A percentile compares a stretch with the other conserved stretches of the same genome.
Conservation (phyloP, 768 basidiomycete genomes). For the Hemileccinum impolitum region DNA sequence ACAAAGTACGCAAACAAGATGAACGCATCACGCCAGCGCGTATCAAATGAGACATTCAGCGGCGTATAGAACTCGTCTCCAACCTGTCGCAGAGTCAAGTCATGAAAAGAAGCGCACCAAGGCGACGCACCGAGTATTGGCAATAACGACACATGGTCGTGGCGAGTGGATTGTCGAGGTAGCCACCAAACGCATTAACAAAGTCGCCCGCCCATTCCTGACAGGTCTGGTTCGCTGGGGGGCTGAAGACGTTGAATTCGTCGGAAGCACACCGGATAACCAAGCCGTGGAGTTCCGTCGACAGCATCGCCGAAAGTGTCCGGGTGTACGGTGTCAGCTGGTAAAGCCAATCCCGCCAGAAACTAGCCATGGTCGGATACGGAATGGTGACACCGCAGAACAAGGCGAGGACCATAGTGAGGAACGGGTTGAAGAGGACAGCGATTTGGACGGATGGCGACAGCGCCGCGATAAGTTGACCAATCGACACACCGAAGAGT, state of each 20-base stretch:
- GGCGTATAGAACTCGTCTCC: slow-evolving; percentile 72
- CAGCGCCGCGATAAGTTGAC: slow-evolving; percentile 70
- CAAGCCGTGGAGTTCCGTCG: slow-evolving; percentile 75
- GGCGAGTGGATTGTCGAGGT: slow-evolving; percentile 64
- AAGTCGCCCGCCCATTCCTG: slow-evolving; percentile 67
- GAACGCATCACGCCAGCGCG: slow-evolving; percentile 68
- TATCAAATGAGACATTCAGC: slow-evolving; percentile 59
- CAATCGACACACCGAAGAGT: slow-evolving; percentile 68
- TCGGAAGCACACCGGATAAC: slow-evolving; percentile 57
- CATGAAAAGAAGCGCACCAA: neutral
- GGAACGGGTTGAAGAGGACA: slow-evolving; percentile 77
- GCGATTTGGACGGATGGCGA: slow-evolving; percentile 78
- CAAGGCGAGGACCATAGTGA: slow-evolving; percentile 57
- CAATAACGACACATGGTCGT: slow-evolving; percentile 70
- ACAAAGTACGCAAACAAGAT: slow-evolving; percentile 63
- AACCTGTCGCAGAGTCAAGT: slow-evolving; percentile 25
- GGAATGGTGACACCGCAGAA: slow-evolving; percentile 86
- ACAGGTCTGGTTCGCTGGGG: slow-evolving; percentile 76
- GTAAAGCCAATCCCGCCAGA: slow-evolving; percentile 82
- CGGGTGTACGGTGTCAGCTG: slow-evolving; percentile 69
- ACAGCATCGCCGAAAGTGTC: slow-evolving; percentile 65
- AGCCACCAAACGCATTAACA: slow-evolving; percentile 60
- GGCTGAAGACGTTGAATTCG: slow-evolving; percentile 71
- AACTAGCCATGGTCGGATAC: slow-evolving; percentile 54
- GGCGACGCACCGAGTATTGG: slow-evolving; percentile 43